A percentile compares a stretch with the other conserved stretches of the same genome.
These are phyloP conservation scores for Solanum medicagineum DNA, from an alignment of 257 asterid species.

Conservation along the genomic window DNA sequence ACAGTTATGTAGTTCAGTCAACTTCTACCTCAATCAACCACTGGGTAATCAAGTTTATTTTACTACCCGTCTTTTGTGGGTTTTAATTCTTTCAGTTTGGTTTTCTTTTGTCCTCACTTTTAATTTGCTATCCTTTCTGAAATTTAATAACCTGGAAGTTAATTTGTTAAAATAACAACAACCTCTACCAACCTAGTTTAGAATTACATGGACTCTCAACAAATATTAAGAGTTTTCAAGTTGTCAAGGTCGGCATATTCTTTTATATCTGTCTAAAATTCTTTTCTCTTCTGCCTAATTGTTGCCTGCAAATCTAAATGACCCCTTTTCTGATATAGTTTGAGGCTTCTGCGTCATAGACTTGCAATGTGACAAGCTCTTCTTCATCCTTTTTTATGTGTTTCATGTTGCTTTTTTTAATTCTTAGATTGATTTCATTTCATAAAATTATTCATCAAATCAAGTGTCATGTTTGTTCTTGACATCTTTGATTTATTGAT, in stretches of 20 bases:
- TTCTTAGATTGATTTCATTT: not conserved
- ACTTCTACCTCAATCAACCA: conserved; percentile 71
- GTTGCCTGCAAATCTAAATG: not conserved
- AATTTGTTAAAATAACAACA: not conserved
- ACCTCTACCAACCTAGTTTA: not conserved
- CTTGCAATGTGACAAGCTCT: not conserved
- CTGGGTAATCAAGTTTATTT: conserved; percentile 34
- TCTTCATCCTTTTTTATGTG: not conserved
- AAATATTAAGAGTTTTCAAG: not conserved
- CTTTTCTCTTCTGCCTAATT: not conserved
- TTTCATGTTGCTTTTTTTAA: not conserved
- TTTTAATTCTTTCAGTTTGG: not conserved
- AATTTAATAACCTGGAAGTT: not conserved
- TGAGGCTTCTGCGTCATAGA: not conserved
- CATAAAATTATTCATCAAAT: not conserved
- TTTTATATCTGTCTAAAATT: not conserved
- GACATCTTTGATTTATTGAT: not conserved
- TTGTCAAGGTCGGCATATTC: not conserved
- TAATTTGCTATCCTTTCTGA: not conserved
- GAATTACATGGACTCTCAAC: not conserved
- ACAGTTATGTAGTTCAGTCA: conserved; percentile 55
- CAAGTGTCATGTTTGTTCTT: not conserved
- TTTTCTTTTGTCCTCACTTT: not conserved
- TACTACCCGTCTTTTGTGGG: not conserved
- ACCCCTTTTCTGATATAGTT: not conserved